A percentile compares a stretch with the other conserved stretches of the same genome.
Conservation (phyloP, 495 filamentous ascomycete species). For the Penicillium pulvis region DNA sequence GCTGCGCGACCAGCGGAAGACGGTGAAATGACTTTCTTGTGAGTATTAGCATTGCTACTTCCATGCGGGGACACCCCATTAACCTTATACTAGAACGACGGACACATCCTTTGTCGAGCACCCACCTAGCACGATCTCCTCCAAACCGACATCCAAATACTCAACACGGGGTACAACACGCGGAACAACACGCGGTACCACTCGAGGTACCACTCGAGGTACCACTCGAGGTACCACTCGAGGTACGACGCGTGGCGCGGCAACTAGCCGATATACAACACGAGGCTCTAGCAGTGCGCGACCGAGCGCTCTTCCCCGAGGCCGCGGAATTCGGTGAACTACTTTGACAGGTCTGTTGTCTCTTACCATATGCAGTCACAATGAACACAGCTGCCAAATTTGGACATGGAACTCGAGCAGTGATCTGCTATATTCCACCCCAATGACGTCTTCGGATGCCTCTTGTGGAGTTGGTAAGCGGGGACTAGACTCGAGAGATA, state of each 20-base stretch:
- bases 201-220: no score
- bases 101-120: constrained; percentile 95
- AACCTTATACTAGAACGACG: constrained; percentile 65
- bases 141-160: constrained; percentile 66
- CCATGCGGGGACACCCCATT: background rate
- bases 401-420: background rate
- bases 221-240: constrained; percentile 10
- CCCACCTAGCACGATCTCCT: constrained; percentile 63
- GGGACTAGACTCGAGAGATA: constrained; percentile 1
- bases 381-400: background rate
- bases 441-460: background rate
- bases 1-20: constrained; percentile 41
- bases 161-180: constrained; percentile 43
- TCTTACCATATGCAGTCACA: background rate
- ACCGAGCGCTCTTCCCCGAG: constrained; percentile 45
- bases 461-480: background rate
- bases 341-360: background rate
- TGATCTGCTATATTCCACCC: background rate
- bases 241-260: constrained; percentile 42
- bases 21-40: constrained; percentile 88
- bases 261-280: constrained; percentile 45
- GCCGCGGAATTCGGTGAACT: constrained; percentile 33
- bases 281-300: constrained; percentile 37
- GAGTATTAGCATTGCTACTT: constrained; percentile 23
- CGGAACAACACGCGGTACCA: constrained; percentile 32